These are phyloP conservation scores for Rhipidocladum racemiflorum DNA, from an alignment of 176 grass and related monocot species.

Conservation along the genomic window DNA sequence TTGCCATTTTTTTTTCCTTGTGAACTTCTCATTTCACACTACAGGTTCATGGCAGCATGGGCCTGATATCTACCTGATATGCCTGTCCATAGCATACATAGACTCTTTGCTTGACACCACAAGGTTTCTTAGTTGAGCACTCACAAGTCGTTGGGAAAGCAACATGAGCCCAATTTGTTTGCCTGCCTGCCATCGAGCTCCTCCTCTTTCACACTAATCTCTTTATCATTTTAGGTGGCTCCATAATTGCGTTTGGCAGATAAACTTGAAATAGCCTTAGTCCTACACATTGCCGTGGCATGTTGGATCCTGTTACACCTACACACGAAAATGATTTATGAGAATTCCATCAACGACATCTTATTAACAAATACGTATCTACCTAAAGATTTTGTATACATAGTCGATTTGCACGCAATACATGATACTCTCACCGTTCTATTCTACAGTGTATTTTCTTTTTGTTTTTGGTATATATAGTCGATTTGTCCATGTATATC, in stretches of 20 bases:
- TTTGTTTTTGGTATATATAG: not conserved
- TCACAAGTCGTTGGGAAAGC: constrained; percentile 10
- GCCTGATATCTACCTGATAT: not conserved
- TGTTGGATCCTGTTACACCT: not conserved
- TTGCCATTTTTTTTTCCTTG: not conserved
- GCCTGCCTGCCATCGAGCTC: not conserved
- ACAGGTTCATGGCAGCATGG: not conserved
- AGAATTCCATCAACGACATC: not conserved
- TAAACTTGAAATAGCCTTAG: not conserved
- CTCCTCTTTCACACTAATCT: not conserved
- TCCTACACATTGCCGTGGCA: not conserved
- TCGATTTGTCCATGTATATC: not conserved
- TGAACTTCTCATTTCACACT: not conserved
- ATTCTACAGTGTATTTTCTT: not conserved
- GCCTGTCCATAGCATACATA: not conserved
- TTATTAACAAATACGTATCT: not conserved
- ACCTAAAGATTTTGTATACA: not conserved
- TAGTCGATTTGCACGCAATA: not conserved
- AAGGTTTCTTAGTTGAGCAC: not conserved
- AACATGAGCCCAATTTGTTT: not conserved
- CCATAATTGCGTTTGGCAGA: not conserved
- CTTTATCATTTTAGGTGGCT: not conserved
- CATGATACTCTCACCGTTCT: not conserved
- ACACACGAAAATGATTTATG: not conserved
- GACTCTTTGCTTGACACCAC: not conserved